Evolutionary conservation across 768 basidiomycete species (phyloP).

Genomic region (Panaeolus cyanescens): DNA sequence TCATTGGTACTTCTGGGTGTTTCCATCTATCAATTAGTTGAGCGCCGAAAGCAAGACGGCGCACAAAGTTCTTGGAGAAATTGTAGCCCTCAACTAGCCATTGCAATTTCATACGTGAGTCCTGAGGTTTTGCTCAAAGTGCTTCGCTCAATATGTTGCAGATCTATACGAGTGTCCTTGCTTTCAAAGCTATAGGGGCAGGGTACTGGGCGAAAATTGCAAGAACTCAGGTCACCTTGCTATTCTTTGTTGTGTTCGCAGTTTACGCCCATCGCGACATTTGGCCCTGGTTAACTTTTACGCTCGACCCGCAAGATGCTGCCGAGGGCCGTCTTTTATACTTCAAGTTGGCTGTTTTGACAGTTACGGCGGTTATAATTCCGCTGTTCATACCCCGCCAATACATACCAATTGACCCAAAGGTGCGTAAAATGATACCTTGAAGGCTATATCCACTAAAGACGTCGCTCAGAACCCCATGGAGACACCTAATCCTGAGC

Average conservation of each 20-base stretch:
- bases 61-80: neutral
- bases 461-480: constrained; percentile 28
- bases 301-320: constrained; percentile 42
- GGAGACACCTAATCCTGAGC: constrained; percentile 42
- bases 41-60: neutral
- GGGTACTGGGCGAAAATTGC: constrained; percentile 29
- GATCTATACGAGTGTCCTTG: constrained; percentile 40
- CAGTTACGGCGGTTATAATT: constrained; percentile 42
- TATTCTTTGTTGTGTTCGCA: neutral
- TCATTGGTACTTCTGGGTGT: neutral
- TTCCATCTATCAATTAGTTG: neutral
- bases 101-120: neutral
- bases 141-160: neutral
- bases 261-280: constrained; percentile 57
- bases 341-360: constrained; percentile 45
- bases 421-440: constrained; percentile 27
- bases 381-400: constrained; percentile 52
- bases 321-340: constrained; percentile 50
- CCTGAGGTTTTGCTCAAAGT: neutral
- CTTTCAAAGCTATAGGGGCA: constrained; percentile 31
- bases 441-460: neutral
- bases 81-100: neutral
- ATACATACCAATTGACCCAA: constrained; percentile 53
- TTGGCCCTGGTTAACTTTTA: constrained; percentile 54
- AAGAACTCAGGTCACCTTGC: constrained; percentile 14